phyloP scores from a whole-genome alignment of 176 grass and related monocot species.

The Aegilops longissima region DNA sequence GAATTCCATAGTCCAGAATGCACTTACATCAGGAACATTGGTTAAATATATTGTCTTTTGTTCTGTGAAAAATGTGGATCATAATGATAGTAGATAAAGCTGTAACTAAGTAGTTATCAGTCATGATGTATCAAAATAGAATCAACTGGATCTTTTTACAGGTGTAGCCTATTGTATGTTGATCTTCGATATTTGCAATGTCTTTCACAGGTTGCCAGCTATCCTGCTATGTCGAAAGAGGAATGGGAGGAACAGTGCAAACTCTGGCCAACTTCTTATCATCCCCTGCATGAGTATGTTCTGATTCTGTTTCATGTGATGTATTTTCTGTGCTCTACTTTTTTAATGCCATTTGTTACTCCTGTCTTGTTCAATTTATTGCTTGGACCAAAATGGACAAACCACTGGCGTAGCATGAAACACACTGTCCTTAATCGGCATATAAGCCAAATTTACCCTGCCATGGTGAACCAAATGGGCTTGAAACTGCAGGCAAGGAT shows the following conservation, averaged over 20 bases:
- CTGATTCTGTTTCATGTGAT: background rate
- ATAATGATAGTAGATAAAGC: background rate
- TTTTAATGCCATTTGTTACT: background rate
- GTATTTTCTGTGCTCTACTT: conserved; percentile 1
- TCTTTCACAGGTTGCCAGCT: conserved; percentile 64
- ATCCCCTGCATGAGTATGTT: conserved; percentile 67
- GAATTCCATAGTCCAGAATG: background rate
- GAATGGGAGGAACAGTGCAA: conserved; percentile 92
- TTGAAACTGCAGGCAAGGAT: background rate
- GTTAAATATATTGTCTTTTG: too few relatives aligned
- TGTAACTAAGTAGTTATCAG: background rate
- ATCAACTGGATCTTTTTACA: background rate
- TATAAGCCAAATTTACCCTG: background rate
- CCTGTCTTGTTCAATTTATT: background rate
- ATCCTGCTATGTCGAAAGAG: conserved; percentile 77
- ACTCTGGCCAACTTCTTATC: conserved; percentile 96
- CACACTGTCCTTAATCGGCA: background rate
- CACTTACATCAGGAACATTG: background rate
- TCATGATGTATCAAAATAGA: background rate
- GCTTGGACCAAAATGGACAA: background rate
- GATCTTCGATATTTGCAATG: conserved; percentile 6
- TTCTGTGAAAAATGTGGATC: too few relatives aligned
- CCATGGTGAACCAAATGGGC: background rate
- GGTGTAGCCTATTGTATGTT: conserved; percentile 6
- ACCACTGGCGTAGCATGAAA: background rate